These are phyloP conservation scores for Batkoa obscura DNA, from an alignment of 371 early-diverging fungal species.

Conservation along the genomic window DNA sequence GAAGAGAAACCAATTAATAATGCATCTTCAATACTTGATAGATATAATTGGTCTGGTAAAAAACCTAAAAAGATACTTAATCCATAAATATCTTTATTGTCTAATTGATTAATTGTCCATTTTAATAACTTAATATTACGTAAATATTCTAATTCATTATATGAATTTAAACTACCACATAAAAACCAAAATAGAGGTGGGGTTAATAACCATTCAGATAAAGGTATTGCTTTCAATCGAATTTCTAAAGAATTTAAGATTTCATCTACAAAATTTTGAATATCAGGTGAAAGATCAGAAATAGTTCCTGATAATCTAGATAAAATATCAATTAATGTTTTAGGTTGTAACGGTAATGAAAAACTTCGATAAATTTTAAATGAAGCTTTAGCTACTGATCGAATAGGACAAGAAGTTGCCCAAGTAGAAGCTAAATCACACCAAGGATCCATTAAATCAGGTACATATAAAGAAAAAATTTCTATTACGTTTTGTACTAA, in stretches of 20 bases:
- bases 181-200: conserved; percentile 4
- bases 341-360: conserved; percentile 50
- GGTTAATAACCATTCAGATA: conserved; percentile 23
- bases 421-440: conserved; percentile 71
- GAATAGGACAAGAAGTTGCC: conserved; percentile 79
- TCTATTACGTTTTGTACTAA: too few relatives aligned
- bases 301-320: conserved; percentile 67
- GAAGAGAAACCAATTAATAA: conserved; percentile 11
- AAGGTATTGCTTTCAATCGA: conserved; percentile 36
- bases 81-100: not conserved
- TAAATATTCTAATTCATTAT: not conserved
- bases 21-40: not conserved
- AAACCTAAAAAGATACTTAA: not conserved
- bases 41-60: not conserved
- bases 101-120: not conserved
- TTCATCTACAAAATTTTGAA: conserved; percentile 73
- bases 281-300: conserved; percentile 57
- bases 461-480: conserved; percentile 14
- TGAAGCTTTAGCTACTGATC: conserved; percentile 74
- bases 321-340: conserved; percentile 66
- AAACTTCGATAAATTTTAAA: conserved; percentile 70
- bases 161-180: not conserved
- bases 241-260: conserved; percentile 53
- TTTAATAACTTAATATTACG: not conserved
- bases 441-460: conserved; percentile 65